These are phyloP conservation scores for Tricholoma sp. DNA, from an alignment of 768 basidiomycete species.

Conservation along the genomic window DNA sequence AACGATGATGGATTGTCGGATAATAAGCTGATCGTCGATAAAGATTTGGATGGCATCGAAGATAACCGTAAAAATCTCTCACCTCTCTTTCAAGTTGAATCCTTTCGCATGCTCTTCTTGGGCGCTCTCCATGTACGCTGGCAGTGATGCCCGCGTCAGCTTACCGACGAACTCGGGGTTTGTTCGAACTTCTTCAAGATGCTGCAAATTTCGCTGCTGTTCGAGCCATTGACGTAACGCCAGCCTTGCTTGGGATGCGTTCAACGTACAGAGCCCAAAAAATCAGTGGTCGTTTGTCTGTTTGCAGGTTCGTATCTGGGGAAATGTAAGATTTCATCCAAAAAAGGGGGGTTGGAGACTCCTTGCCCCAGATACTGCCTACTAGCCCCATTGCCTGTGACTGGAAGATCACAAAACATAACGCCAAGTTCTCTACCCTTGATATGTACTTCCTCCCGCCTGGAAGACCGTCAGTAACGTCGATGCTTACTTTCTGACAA, in stretches of 20 bases:
- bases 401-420: conserved; percentile 46
- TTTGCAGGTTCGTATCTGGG: conserved; percentile 51
- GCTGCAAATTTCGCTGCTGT: conserved; percentile 55
- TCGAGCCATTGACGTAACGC: conserved; percentile 39
- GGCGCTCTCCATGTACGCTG: no score
- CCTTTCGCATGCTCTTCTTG: no score
- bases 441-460: conserved; percentile 16
- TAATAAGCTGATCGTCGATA: no score
- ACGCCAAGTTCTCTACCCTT: conserved; percentile 40
- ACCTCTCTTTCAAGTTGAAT: conserved; percentile 32
- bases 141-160: conserved; percentile 30
- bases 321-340: conserved; percentile 17
- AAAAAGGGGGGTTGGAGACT: neutral
- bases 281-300: conserved; percentile 62
- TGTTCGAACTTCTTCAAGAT: conserved; percentile 35
- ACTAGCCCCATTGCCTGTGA: conserved; percentile 54
- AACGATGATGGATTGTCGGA: no score
- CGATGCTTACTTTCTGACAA: conserved; percentile 19
- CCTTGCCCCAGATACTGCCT: conserved; percentile 59
- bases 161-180: conserved; percentile 37
- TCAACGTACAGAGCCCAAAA: conserved; percentile 50
- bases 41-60: neutral
- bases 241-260: conserved; percentile 44
- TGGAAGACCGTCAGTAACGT: conserved; percentile 2
- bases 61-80: neutral